Evolutionary conservation across 2,329 filamentous ascomycete species (phyloP).

Genomic region (Aspergillus sp.): DNA sequence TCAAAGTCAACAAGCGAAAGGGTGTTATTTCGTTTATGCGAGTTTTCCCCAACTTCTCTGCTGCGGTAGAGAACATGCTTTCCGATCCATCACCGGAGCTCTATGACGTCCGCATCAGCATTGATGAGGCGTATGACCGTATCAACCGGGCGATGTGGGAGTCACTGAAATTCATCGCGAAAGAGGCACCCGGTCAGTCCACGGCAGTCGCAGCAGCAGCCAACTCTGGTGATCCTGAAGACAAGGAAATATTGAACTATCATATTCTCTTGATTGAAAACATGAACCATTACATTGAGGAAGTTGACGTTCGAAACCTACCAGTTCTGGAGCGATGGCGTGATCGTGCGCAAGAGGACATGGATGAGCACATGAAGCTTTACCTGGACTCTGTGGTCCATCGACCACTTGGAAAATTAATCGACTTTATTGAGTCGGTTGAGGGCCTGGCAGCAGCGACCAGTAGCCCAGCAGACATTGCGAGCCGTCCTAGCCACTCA

Average conservation of each 20-base stretch:
- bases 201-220: conserved; percentile 47
- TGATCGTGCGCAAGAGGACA: conserved; percentile 72
- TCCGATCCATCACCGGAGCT: conserved; percentile 54
- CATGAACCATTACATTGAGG: conserved; percentile 96
- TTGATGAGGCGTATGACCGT: conserved; percentile 84
- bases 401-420: conserved; percentile 80
- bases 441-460: conserved; percentile 67
- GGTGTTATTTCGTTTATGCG: conserved; percentile 95
- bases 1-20: conserved; percentile 98
- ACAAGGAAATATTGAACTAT: conserved; percentile 96
- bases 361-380: conserved; percentile 80
- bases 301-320: conserved; percentile 74
- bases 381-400: conserved; percentile 89
- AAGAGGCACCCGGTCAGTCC: conserved; percentile 63
- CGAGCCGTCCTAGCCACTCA: conserved; percentile 78
- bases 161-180: conserved; percentile 90
- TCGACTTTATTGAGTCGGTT: conserved; percentile 88
- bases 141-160: conserved; percentile 97
- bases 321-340: conserved; percentile 81
- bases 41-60: conserved; percentile 84
- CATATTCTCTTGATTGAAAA: conserved; percentile 98
- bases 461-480: conserved; percentile 60
- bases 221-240: conserved; percentile 68
- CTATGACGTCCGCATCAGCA: conserved; percentile 69
- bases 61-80: conserved; percentile 81